Percentiles rank a stretch among this genome's conserved stretches.
These are phyloP conservation scores for Aspergillus amoenus DNA, from an alignment of 2,329 filamentous ascomycete species.

Conservation along the genomic window DNA sequence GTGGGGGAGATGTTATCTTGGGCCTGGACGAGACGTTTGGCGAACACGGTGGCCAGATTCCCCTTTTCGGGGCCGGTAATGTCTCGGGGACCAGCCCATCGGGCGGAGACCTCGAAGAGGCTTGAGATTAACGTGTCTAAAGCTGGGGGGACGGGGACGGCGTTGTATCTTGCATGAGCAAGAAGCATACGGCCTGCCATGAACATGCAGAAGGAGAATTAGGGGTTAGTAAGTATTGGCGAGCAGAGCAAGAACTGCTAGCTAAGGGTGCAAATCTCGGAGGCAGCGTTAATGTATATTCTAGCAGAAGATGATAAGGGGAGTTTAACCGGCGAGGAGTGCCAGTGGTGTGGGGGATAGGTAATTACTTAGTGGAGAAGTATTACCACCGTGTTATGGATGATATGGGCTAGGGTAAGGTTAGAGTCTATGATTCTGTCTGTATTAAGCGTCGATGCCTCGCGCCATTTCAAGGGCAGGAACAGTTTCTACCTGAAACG, in stretches of 20 bases:
- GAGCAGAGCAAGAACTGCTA: conserved; percentile 46
- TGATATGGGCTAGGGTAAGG: no score
- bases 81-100: conserved; percentile 35
- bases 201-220: conserved; percentile 50
- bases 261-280: conserved; percentile 44
- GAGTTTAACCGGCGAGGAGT: no score
- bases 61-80: conserved; percentile 1
- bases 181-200: conserved; percentile 45
- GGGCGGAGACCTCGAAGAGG: conserved; percentile 36
- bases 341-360: no score
- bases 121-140: conserved; percentile 36
- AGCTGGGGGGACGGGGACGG: conserved; percentile 25
- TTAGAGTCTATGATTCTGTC: no score
- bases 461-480: no score
- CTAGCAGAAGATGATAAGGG: no score
- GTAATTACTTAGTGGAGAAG: no score
- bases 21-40: conserved; percentile 19
- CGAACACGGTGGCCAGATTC: conserved; percentile 21
- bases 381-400: no score
- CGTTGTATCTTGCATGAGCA: conserved; percentile 36
- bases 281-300: no score
- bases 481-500: no score
- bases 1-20: conserved; percentile 4
- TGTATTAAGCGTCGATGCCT: no score
- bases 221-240: conserved; percentile 29